These are phyloP conservation scores for Suillus alpinus DNA, from an alignment of 768 basidiomycete genomes.

Conservation along the genomic window DNA sequence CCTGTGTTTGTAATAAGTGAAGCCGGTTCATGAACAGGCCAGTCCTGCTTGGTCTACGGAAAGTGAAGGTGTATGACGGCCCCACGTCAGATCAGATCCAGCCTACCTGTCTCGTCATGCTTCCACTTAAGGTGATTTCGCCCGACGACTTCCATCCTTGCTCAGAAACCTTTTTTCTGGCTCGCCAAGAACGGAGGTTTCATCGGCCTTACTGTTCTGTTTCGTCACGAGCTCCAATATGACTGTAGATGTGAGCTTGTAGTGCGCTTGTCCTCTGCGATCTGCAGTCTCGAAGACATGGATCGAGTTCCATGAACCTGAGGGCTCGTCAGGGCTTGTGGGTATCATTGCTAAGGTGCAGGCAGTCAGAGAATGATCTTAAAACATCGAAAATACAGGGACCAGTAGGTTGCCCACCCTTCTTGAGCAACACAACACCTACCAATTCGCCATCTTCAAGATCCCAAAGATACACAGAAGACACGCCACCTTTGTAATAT, in stretches of 20 bases:
- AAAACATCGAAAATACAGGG: conserved; percentile 1
- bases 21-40: conserved; percentile 42
- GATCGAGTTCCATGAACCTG: conserved; percentile 96
- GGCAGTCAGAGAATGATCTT: conserved; percentile 2
- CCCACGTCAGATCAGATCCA: too few species aligned
- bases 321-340: conserved; percentile 53
- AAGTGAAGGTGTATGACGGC: too few species aligned
- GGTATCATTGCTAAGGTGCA: conserved; percentile 58
- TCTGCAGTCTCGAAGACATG: conserved; percentile 97
- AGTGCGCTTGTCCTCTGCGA: conserved; percentile 88
- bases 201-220: conserved; percentile 31
- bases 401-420: conserved; percentile 50
- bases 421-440: conserved; percentile 94
- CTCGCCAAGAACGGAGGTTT: conserved; percentile 17
- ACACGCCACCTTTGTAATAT: conserved; percentile 97
- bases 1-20: conserved; percentile 93
- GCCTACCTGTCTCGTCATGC: conserved; percentile 83
- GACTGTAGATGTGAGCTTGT: conserved; percentile 95
- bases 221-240: conserved; percentile 87
- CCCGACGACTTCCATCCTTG: conserved; percentile 63
- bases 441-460: conserved; percentile 95
- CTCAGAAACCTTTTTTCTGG: conserved; percentile 35
- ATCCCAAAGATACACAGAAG: conserved; percentile 98
- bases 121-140: conserved; percentile 84
- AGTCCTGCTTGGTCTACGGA: too few species aligned